phyloP scores from a whole-genome alignment of 805 yeast species.

The Middelhovenomyces tepae region DNA sequence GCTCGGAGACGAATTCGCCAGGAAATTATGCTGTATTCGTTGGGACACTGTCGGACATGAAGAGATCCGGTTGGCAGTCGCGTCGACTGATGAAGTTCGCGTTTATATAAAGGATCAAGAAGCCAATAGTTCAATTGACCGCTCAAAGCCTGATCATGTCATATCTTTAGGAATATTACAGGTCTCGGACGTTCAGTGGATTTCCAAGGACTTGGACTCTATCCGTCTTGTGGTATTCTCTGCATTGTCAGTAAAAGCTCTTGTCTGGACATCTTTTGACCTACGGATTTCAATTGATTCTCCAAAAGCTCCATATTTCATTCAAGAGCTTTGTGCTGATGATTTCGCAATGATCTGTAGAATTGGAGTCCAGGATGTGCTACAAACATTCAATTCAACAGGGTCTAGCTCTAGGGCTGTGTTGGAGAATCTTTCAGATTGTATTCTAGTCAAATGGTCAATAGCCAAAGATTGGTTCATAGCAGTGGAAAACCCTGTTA shows the following conservation, averaged over 20 bases:
- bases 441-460: conserved; percentile 16
- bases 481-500: conserved; percentile 12
- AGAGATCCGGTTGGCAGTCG: conserved; percentile 17
- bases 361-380: too few species aligned
- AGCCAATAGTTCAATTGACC: conserved; percentile 10
- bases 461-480: conserved; percentile 14
- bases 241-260: conserved; percentile 4
- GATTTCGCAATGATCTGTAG: too few species aligned
- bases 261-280: conserved; percentile 17
- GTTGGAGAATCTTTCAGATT: conserved; percentile 7
- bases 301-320: neutral
- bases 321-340: neutral
- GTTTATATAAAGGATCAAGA: too few species aligned
- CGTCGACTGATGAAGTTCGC: conserved; percentile 9
- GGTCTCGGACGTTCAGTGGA: conserved; percentile 13
- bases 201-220: conserved; percentile 6
- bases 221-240: conserved; percentile 13
- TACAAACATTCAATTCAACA: conserved; percentile 5
- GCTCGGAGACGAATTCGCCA: conserved; percentile 11
- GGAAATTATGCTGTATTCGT: conserved; percentile 4
- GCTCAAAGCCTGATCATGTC: conserved; percentile 4
- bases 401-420: conserved; percentile 11
- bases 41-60: conserved; percentile 14
- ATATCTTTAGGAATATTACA: conserved; percentile 11
- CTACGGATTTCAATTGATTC: conserved; percentile 1